These are phyloP conservation scores for Rhizopus sp. DNA, from an alignment of 371 early-diverging fungal species.

Conservation along the genomic window DNA sequence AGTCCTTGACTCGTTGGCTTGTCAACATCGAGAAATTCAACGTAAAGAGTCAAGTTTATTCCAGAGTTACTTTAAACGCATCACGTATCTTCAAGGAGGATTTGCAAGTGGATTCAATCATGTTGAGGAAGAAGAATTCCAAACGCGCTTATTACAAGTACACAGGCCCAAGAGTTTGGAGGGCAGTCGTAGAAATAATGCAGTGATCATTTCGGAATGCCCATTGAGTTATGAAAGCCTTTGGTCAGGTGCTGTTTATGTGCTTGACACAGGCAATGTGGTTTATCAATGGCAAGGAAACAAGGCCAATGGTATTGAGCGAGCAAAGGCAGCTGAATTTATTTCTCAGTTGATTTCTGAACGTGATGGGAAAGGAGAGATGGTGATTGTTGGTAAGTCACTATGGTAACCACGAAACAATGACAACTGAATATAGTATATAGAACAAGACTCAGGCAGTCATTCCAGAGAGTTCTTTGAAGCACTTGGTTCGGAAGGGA, in stretches of 20 bases:
- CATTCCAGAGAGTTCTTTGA: constrained; percentile 66
- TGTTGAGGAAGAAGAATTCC: constrained; percentile 57
- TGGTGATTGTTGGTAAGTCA: constrained; percentile 64
- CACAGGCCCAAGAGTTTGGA: constrained; percentile 48
- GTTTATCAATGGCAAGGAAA: constrained; percentile 81
- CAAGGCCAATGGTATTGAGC: constrained; percentile 66
- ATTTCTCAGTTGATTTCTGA: constrained; percentile 63
- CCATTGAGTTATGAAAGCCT: constrained; percentile 52
- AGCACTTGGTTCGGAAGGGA: constrained; percentile 67
- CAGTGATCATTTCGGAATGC: constrained; percentile 70
- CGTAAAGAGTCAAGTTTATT: constrained; percentile 68
- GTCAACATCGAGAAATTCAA: constrained; percentile 83
- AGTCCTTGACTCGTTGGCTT: constrained; percentile 69
- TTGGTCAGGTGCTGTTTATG: constrained; percentile 78
- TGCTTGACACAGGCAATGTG: constrained; percentile 70
- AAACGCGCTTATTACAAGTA: constrained; percentile 72
- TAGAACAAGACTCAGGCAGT: constrained; percentile 64
- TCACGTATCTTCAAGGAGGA: constrained; percentile 72
- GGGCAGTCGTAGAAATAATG: constrained; percentile 44
- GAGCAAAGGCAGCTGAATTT: constrained; percentile 74
- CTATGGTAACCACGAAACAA: neutral
- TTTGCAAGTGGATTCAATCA: constrained; percentile 80
- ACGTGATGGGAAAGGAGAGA: constrained; percentile 63
- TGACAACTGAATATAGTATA: neutral
- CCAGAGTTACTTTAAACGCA: constrained; percentile 63